Base-by-base conservation (phyloP, 768 basidiomycete species). In the Lactarius indigo region DNA sequence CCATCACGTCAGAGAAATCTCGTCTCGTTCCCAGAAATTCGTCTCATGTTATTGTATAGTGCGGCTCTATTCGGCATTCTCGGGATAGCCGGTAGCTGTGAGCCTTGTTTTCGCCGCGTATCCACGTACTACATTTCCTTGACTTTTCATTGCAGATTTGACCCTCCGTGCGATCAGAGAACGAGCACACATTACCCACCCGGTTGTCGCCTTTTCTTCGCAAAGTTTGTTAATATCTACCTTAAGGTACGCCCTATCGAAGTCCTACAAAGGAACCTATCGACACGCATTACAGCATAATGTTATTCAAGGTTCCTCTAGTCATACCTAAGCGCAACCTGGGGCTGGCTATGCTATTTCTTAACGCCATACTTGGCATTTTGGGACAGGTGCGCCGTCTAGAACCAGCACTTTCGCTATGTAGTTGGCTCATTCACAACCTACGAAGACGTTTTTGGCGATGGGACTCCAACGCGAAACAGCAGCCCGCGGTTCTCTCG, bases 111-210 rank as follows among this genome's bases (percentile, higher is more conserved):
- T 6, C 7, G 13, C 23, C 2, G 12, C 35, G 13, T 7, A 52
- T 52, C 50, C 23, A 26, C 26, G 20, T 26, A 1, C 18, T 42
- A 58, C 10, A 5, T 55, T 23, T 12, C 13, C 35, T 52, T 28
- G 23, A 33, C 50, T 28, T 15, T 20, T 50, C 60, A 47, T 28
- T 31, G 8, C 63, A 85, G 85, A 82, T 66, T 79, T 81, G 0
- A 75, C 79, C 2, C 82, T 88, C 33, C 84, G 91, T 10, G 84
- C 84, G 0, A 90, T 94, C 41, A 92, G 93, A 0, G 86, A 83
- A 65, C 82, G 88, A 6, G 91, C 91, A 1, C 88, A 90, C 70
- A 79, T 91, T 0, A 74, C 92, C 64, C 93, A 96, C 73, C 79
- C 84, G 1, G 80, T 94, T 70, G 76, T 81, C 1, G 91, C 84